phyloP scores from a whole-genome alignment of 1,284 basidiomycete species.

The Cryptococcus sp. region DNA sequence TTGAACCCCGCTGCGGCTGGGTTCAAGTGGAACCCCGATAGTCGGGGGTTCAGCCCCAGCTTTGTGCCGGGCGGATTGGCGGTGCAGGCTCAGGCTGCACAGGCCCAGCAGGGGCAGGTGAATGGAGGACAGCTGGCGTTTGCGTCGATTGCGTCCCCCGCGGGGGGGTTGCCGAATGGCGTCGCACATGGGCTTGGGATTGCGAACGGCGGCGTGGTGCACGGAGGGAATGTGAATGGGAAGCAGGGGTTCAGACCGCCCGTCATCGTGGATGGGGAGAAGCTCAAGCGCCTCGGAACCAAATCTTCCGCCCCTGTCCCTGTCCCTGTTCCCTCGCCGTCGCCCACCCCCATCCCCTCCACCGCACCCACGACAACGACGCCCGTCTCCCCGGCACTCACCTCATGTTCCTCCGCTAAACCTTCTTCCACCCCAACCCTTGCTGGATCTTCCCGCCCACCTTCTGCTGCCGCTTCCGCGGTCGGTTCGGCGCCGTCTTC shows the following conservation, averaged over 20 bases:
- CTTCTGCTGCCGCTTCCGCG: slow-evolving; percentile 1
- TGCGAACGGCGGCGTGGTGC: too few species aligned
- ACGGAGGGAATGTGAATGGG: too few species aligned
- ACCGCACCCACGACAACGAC: too few species aligned
- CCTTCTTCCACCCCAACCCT: slow-evolving; percentile 15
- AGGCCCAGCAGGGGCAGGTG: too few species aligned
- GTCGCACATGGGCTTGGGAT: background rate
- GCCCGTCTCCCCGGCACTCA: background rate
- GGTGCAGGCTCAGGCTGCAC: too few species aligned
- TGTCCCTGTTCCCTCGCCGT: too few species aligned
- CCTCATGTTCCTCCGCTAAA: slow-evolving; percentile 12
- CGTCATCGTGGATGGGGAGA: slow-evolving; percentile 23
- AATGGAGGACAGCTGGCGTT: too few species aligned
- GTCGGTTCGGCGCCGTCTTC: background rate
- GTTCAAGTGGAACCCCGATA: slow-evolving; percentile 26
- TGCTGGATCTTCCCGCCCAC: background rate
- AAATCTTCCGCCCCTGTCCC: too few species aligned
- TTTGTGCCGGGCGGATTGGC: too few species aligned
- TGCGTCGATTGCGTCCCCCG: too few species aligned
- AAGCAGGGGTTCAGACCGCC: background rate
- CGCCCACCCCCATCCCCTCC: too few species aligned
- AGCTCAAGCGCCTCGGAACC: slow-evolving; percentile 18
- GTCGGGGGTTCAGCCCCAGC: too few species aligned
- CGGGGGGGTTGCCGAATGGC: background rate
- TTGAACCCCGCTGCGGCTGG: slow-evolving; percentile 45